phyloP scores from a whole-genome alignment of 2,329 filamentous ascomycete genomes.

The Cladosporium sp. region DNA sequence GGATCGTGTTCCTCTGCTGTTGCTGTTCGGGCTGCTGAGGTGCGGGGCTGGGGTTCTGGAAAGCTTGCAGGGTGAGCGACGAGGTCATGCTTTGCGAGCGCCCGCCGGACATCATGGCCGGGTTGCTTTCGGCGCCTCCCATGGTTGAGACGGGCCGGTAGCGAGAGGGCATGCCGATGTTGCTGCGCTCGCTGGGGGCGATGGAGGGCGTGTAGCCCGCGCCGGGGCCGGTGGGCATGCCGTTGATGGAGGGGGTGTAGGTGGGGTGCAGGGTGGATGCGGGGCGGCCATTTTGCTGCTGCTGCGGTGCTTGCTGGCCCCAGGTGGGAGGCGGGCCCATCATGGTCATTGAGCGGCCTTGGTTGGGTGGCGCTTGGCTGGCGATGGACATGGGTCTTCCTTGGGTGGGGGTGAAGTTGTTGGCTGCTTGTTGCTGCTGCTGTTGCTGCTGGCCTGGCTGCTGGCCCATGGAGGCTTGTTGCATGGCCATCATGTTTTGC shows the following conservation, averaged over 20 bases:
- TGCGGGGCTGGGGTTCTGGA: conserved; percentile 21
- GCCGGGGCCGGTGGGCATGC: conserved; percentile 34
- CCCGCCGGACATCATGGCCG: conserved; percentile 16
- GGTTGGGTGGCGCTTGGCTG: conserved; percentile 30
- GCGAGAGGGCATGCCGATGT: conserved; percentile 80
- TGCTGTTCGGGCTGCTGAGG: background rate
- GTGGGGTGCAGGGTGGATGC: conserved; percentile 27
- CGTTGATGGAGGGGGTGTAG: conserved; percentile 34
- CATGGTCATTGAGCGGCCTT: conserved; percentile 72
- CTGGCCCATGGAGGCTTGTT: conserved; percentile 28
- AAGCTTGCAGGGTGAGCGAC: conserved; percentile 26
- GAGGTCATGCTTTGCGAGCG: conserved; percentile 39
- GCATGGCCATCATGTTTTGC: conserved; percentile 37
- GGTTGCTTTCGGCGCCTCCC: conserved; percentile 16
- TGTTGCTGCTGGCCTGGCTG: conserved; percentile 11
- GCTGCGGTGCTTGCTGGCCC: conserved; percentile 26
- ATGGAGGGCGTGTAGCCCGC: conserved; percentile 81
- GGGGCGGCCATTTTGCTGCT: conserved; percentile 38
- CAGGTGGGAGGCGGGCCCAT: conserved; percentile 56
- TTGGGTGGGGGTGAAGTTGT: conserved; percentile 6
- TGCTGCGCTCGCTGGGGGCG: conserved; percentile 92
- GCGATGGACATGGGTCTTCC: conserved; percentile 44
- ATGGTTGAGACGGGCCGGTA: conserved; percentile 76
- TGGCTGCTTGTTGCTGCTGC: conserved; percentile 12
- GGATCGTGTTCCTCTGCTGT: conserved; percentile 28